These are phyloP conservation scores for Penicillium canescens DNA, from an alignment of 495 filamentous ascomycete genomes.

Conservation along the genomic window DNA sequence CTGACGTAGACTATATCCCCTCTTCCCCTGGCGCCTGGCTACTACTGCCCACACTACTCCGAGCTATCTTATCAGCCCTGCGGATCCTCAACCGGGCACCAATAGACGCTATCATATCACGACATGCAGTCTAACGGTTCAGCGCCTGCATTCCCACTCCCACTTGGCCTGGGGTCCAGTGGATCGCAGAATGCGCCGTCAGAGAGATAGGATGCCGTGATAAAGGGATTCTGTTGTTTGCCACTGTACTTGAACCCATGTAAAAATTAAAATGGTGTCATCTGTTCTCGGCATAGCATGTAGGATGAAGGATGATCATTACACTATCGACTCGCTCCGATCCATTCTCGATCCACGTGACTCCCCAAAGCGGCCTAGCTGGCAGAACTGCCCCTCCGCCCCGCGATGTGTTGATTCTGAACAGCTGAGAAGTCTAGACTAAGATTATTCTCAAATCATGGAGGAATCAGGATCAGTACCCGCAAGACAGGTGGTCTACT, in stretches of 20 bases:
- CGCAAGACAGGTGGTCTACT: conserved; percentile 71
- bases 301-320: too few relatives aligned
- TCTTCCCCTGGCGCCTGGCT: background rate
- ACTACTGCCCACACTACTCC: too few relatives aligned
- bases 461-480: conserved; percentile 40
- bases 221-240: background rate
- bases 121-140: conserved; percentile 3
- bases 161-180: background rate
- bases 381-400: conserved; percentile 10
- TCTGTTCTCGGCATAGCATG: too few relatives aligned
- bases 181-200: background rate
- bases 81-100: background rate
- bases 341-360: conserved; percentile 2
- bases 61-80: conserved; percentile 1
- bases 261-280: background rate
- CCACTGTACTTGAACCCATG: background rate
- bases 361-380: background rate
- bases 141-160: background rate
- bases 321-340: too few relatives aligned
- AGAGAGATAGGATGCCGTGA: conserved; percentile 2
- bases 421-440: background rate
- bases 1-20: background rate
- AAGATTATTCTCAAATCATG: conserved; percentile 24
- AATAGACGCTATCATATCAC: background rate
- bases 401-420: conserved; percentile 3